phyloP scores from a whole-genome alignment of 768 basidiomycete species.

The Agrocybe pediades region DNA sequence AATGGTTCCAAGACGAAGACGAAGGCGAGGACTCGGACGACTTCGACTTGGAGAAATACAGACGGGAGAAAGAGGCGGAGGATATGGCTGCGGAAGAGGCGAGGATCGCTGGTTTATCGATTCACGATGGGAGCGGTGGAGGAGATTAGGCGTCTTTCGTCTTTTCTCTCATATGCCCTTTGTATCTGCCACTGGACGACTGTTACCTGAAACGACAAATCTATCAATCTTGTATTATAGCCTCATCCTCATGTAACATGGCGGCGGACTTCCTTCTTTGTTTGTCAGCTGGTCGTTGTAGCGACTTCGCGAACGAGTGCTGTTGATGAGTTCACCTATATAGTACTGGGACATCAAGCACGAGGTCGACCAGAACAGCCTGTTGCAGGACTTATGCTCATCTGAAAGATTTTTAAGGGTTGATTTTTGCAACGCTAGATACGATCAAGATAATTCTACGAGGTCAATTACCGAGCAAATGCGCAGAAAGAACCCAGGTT shows the following conservation, averaged over 20 bases:
- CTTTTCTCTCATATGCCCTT: neutral
- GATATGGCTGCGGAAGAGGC: slow-evolving; percentile 54
- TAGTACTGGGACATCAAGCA: too few relatives aligned
- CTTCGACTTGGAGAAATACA: slow-evolving; percentile 64
- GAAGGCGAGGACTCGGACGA: slow-evolving; percentile 51
- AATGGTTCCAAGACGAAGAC: slow-evolving; percentile 87
- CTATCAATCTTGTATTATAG: neutral
- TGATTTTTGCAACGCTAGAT: too few relatives aligned
- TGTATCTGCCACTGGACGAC: neutral
- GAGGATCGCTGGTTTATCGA: slow-evolving; percentile 48
- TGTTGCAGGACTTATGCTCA: too few relatives aligned
- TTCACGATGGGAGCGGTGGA: slow-evolving; percentile 33
- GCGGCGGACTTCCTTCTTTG: neutral
- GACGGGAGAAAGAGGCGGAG: slow-evolving; percentile 62
- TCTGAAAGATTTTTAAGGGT: too few relatives aligned
- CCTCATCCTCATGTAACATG: neutral
- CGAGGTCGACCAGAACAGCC: too few relatives aligned
- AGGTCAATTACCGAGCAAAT: too few relatives aligned
- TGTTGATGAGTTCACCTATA: too few relatives aligned
- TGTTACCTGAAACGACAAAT: neutral
- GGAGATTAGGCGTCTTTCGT: slow-evolving; percentile 24
- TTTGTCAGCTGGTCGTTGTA: too few relatives aligned
- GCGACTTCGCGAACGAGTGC: too few relatives aligned
- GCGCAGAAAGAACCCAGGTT: too few relatives aligned
- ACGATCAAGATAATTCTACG: too few relatives aligned